Evolutionary conservation across 345 rosid species (phyloP), one percentile per base, ranked within the genome.

Genomic region (Hirschfeldia incana): DNA sequence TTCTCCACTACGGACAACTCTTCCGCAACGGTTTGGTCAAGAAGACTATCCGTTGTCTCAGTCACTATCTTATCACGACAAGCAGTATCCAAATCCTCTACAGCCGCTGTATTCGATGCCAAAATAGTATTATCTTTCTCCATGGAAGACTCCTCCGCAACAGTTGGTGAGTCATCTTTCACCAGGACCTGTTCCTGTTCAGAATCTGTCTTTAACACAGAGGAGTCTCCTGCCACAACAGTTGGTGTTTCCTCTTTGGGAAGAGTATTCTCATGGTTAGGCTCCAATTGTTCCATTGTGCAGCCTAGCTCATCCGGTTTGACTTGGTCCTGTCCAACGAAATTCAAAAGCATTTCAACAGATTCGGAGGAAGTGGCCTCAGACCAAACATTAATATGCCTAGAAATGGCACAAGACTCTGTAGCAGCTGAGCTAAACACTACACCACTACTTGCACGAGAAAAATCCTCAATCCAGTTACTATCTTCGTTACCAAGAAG

Each of bases 341-440:
- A 96, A 82, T 93, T 96, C 83, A 96, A 86, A 78, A 92, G 85
- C 97, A 92, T 92, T 84, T 90, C 97, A 86, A 90, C 93, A 80
- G 97, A 92, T 74, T 92, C 95, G 21, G 88, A 87, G 67, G 97
- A 92, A 76, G 97, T 82, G 36, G 92, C 95, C 91, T 92, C 97
- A 72, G 97, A 96, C 99, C 99, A 93, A 80, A 96, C 99, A 96
- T 96, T 89, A 84, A 78, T 90, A 78, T 82, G 86, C 88, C 98
- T 85, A 4, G 89, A 76, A 85, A 96, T 87, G 17, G 93, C 84
- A 79, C 98, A 96, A 59, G 98, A 82, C 80, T 87, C 95, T 4
- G 90, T 88, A 5, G 95, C 94, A 90, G 81, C 85, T 32, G 97
- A 87, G 78, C 87, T 88, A 83, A 96, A 96, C 70, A 84, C 93